A percentile compares a stretch with the other conserved stretches of the same genome.
These are phyloP conservation scores for Solanum chaucha DNA, from an alignment of 257 asterid species.

Conservation along the genomic window DNA sequence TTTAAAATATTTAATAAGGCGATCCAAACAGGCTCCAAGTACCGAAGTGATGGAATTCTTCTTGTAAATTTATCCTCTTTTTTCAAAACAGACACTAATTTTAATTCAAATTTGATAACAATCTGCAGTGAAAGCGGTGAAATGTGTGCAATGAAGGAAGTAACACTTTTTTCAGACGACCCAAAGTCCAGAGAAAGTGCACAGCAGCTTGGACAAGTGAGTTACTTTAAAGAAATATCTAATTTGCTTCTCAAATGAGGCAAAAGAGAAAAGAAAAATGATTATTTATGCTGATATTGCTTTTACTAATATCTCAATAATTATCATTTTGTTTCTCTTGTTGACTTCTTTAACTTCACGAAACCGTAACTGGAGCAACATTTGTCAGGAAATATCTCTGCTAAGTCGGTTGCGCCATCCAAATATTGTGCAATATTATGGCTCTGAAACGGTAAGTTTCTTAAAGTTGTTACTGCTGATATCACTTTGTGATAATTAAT, in stretches of 20 bases:
- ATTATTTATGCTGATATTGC: background rate
- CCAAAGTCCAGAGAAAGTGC: conserved; percentile 91
- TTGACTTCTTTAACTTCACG: background rate
- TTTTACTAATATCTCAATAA: background rate
- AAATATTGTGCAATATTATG: conserved; percentile 76
- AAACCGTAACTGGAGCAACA: background rate
- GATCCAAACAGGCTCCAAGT: background rate
- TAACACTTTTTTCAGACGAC: conserved; percentile 77
- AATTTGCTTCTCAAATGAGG: background rate
- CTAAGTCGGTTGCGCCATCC: conserved; percentile 62
- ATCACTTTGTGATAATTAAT: background rate
- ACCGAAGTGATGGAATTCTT: background rate
- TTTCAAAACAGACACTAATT: background rate
- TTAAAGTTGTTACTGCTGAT: background rate
- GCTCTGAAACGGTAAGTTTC: conserved; percentile 70
- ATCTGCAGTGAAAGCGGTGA: conserved; percentile 75
- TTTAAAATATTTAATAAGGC: background rate
- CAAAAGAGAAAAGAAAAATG: background rate
- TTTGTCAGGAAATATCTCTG: conserved; percentile 53
- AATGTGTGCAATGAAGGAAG: conserved; percentile 99
- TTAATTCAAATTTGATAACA: background rate
- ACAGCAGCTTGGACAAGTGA: conserved; percentile 87
- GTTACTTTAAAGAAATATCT: background rate
- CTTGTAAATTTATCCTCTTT: background rate
- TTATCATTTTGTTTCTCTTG: background rate